These are phyloP conservation scores for Phanerochaete carnosa DNA, from an alignment of 768 basidiomycete genomes.

Conservation along the genomic window DNA sequence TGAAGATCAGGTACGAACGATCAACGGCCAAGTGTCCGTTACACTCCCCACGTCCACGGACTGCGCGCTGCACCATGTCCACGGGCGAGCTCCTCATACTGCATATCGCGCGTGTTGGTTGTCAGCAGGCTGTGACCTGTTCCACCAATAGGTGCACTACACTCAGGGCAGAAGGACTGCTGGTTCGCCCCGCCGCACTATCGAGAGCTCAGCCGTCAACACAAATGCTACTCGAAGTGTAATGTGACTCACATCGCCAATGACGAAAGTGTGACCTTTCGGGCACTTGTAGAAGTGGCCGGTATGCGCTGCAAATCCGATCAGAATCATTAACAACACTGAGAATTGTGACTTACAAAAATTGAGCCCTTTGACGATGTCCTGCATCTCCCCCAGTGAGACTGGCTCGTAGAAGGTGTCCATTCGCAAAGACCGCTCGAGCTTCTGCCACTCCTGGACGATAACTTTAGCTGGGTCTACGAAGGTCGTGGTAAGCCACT, in stretches of 20 bases:
- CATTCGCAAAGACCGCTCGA: constrained; percentile 36
- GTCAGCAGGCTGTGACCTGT: constrained; percentile 16
- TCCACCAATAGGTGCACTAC: constrained; percentile 27
- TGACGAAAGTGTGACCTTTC: constrained; percentile 28
- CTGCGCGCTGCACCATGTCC: constrained; percentile 17
- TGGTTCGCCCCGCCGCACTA: constrained; percentile 27
- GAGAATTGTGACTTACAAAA: constrained; percentile 38
- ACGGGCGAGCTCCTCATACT: constrained; percentile 21
- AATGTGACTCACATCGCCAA: constrained; percentile 21
- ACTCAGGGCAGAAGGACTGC: constrained; percentile 22
- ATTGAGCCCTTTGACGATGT: constrained; percentile 45
- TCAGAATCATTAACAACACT: not conserved
- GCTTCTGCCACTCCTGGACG: constrained; percentile 42
- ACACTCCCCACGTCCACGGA: constrained; percentile 20
- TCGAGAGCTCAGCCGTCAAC: not conserved
- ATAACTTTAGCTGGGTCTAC: constrained; percentile 32
- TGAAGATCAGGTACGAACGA: too few species aligned
- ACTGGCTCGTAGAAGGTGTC: constrained; percentile 51
- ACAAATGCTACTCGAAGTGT: not conserved
- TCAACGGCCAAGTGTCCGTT: too few species aligned
- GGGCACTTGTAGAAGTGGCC: constrained; percentile 30
- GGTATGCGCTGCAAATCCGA: constrained; percentile 17
- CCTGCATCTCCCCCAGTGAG: constrained; percentile 48
- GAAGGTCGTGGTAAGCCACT: constrained; percentile 47
- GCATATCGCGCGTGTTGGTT: constrained; percentile 18